Evolutionary conservation across 2,329 filamentous ascomycete species (phyloP), one percentile per base, ranked within the genome.

Genomic region (Curvularia sp.): DNA sequence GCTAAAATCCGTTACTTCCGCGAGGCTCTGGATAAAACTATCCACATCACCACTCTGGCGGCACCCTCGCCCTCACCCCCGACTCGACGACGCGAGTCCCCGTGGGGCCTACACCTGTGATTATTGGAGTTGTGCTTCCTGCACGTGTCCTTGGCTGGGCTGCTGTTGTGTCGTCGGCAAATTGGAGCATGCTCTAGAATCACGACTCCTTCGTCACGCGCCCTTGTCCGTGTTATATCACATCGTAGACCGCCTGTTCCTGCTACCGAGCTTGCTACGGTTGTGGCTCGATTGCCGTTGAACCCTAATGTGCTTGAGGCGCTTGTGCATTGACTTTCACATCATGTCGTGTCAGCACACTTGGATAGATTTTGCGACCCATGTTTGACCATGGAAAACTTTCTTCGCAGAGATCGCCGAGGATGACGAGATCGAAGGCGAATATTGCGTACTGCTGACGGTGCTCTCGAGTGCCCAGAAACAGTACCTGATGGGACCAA

Each of bases 381-480:
- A 13, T 34, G 32, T 34, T 5, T 23, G 19, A 41, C 6, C 6
- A n/a, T 21, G 13, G 32, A n/a, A 42, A 25, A 15, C 39, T 25
- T 25, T 25, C 18, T n/a, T 27, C 18, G 21, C 21, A 42, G 39
- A 13, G 23, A 42, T 42, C 39, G 23, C 13, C 39, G 6, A 13
- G 23, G 12, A 42, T 42, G 39, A 42, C 21, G 39, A 42, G 23
- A 25, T 42, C 18, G 51, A 50, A 7, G 65, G 66, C 42, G 65
- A 69, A 61, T 66, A 63, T 39, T 49, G 64, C 25, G 66, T 65
- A 47, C 55, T 60, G n/a, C 65, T 61, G 13, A 59, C 47, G 18
- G 64, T 69, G 12, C 49, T 64, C 4, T 60, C 46, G 5, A 52
- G 57, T 25, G 60, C 51, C 42, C 60, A 54, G 38, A 5, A 30